Evolutionary conservation across 331 rosid genomes (phyloP), one percentile per base, ranked within the genome.

Genomic region (Phaseolus coccineus): DNA sequence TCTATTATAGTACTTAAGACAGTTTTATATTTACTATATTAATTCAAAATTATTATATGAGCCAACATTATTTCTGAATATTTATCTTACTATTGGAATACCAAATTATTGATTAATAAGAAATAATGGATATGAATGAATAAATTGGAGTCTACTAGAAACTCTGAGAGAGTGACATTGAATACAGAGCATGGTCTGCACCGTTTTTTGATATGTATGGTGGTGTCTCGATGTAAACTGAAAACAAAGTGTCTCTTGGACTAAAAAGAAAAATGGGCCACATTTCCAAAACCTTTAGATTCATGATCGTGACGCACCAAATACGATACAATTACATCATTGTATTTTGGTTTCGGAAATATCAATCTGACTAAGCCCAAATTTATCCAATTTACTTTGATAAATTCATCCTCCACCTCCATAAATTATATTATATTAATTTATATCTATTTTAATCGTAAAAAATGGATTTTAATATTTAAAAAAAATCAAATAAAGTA

Each of bases 291-390:
- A 55, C 31, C 25, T 46, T 28, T 5, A 3, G 13, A 25, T 24
- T 70, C 42, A n/a, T 6, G 39, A 35, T 4, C 39, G 5, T 72
- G 22, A 80, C 83, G 83, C 50, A 37, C 16, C 15, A 1, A 37
- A 51, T 72, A 80, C 83, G 83, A 7, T 44, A 1, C 39, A 7
- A n/a, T 80, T 69, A 51, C 67, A 79, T 71, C 73, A 50, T 0
- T 10, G 13, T n/a, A 10, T 63, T 14, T 31, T 19, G 27, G 50
- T 0, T 39, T 35, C 4, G 2, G 9, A 39, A 42, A 65, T 65
- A 8, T 14, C 9, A 39, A 65, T 19, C 39, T 37, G 31, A 64
- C n/a, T 37, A 37, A n/a, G 12, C 48, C 52, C 37, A 35, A 12
- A 6, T 9, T 0, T 6, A 28, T 58, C 63, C 56, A 19, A 19